Percentiles rank a stretch among this genome's conserved stretches.
Evolutionary conservation across 228 moss, liverwort and hornwort genomes (phyloP).

Genomic region (Sphagnum fallax): DNA sequence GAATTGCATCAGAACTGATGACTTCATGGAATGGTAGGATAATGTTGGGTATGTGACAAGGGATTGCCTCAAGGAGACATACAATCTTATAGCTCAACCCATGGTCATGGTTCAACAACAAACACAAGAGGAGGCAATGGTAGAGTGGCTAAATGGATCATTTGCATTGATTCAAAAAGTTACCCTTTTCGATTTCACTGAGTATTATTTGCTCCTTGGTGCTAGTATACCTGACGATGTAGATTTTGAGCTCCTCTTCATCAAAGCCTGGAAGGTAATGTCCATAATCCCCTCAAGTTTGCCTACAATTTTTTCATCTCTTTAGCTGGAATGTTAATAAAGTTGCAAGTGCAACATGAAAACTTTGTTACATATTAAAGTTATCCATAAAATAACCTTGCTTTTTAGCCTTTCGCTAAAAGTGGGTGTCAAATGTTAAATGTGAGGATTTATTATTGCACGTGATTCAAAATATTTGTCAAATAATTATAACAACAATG

Average conservation of each 20-base stretch:
- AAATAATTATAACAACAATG: too few relatives aligned
- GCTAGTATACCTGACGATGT: slow-evolving; percentile 36
- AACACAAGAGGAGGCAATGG: slow-evolving; percentile 48
- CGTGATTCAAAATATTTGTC: too few relatives aligned
- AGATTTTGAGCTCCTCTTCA: slow-evolving; percentile 67
- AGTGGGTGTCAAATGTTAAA: background rate
- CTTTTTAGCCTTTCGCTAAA: background rate
- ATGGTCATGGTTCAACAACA: slow-evolving; percentile 80
- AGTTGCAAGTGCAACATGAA: background rate
- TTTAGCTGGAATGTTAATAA: background rate
- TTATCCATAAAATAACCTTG: background rate
- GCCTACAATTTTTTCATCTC: background rate
- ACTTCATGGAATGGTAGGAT: slow-evolving; percentile 29
- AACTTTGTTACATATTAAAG: background rate
- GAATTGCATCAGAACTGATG: background rate
- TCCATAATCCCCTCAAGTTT: background rate
- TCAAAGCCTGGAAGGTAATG: slow-evolving; percentile 77
- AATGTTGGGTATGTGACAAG: slow-evolving; percentile 43
- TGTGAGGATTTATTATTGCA: background rate
- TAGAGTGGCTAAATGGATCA: slow-evolving; percentile 57
- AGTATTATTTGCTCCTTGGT: slow-evolving; percentile 66
- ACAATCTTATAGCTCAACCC: slow-evolving; percentile 45
- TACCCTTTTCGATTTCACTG: slow-evolving; percentile 44
- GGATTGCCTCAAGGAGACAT: slow-evolving; percentile 42
- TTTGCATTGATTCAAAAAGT: slow-evolving; percentile 66